Base-by-base conservation (phyloP, 768 basidiomycete species). In the Kondoa subrosea region DNA sequence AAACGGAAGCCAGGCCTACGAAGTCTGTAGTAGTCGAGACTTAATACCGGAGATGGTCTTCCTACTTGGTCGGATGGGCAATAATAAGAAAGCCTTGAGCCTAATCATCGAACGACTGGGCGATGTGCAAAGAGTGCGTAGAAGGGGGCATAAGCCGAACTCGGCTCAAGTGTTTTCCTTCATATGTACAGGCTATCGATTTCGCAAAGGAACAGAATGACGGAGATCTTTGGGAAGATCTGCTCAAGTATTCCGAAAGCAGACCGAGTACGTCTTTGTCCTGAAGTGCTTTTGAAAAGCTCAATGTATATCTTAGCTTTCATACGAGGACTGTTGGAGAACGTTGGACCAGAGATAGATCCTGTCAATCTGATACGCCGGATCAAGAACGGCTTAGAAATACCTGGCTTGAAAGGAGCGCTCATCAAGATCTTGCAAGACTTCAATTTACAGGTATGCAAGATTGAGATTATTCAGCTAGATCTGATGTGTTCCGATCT, bases 141-240 rank as follows among this genome's bases (percentile, higher is more conserved):
- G 26, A n/a, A n/a, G n/a, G n/a, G n/a, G n/a, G n/a, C n/a, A n/a
- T n/a, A n/a, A n/a, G n/a, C n/a, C 63, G 21, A 25, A 14, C 3
- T 27, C 29, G 25, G 30, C 3, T 34, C 2, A 12, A 27, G 3
- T 21, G 8, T 25, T 66, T n/a, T 26, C 57, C 64, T 71, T 2
- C 67, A 32, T 17, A 63, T 1, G 16, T 29, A 4, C 71, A 91
- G 89, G 91, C 93, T 1, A 97, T 99, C 73, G 93, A 96, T 68
- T 99, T 99, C 71, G 93, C 92, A 1, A 93, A 92, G 74, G 91
- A 96, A 76, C 93, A 96, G 76, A 87, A 85, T 65, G 95, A 97
- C 71, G 87, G 91, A 69, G 95, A 97, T 76, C 83, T 99, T 0
- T 99, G 93, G 95, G 93, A 97, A 73, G 93, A 97, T 75, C 81